These are phyloP conservation scores for Xylaria sp. DNA, from an alignment of 2,329 filamentous ascomycete genomes.

Conservation along the genomic window DNA sequence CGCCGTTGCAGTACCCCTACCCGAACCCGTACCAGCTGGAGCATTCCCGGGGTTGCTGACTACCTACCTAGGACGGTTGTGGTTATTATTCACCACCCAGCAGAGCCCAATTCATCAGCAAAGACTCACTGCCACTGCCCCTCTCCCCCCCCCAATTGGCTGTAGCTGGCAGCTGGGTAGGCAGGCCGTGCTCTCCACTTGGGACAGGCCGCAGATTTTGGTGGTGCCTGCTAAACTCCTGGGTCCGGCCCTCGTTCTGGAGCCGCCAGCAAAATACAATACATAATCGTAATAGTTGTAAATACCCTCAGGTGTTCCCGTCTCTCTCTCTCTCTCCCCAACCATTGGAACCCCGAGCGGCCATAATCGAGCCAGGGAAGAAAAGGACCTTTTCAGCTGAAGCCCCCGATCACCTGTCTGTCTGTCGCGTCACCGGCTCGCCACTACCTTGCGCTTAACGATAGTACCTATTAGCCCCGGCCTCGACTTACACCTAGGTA, in stretches of 20 bases:
- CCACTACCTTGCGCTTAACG: background rate
- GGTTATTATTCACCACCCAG: constrained; percentile 15
- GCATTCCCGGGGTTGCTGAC: constrained; percentile 18
- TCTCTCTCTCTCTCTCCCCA: no score
- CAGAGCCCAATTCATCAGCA: background rate
- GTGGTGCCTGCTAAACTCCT: background rate
- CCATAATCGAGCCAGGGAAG: background rate
- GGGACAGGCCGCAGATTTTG: background rate
- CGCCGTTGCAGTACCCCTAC: no score
- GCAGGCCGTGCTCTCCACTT: background rate
- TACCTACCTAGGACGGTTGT: constrained; percentile 23
- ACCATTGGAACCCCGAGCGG: no score
- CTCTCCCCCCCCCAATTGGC: background rate
- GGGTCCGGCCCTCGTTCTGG: constrained; percentile 12
- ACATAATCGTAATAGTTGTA: constrained; percentile 20
- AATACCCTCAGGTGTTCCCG: background rate
- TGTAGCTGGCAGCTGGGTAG: background rate
- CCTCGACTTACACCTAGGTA: background rate
- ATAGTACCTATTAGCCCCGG: background rate
- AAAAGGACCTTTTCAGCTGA: background rate
- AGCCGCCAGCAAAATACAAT: constrained; percentile 14
- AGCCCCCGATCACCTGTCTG: no score
- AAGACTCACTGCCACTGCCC: background rate
- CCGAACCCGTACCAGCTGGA: constrained; percentile 24
- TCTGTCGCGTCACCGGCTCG: background rate